Conservation (phyloP, 1,284 basidiomycete genomes). For the Lignosus rhinocerotis region DNA sequence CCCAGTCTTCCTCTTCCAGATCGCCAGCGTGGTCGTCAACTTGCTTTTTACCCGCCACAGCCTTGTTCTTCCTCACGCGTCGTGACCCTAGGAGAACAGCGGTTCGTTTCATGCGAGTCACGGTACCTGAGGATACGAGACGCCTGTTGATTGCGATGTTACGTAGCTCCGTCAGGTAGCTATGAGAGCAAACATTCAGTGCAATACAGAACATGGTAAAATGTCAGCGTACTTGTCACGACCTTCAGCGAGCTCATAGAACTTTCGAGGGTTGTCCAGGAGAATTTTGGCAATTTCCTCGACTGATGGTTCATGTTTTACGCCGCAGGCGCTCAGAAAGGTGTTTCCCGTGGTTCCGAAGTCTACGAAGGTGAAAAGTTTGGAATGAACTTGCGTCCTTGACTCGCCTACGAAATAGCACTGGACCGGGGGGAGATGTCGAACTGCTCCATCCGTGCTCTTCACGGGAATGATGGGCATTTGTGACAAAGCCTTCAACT, state of each 20-base stretch:
- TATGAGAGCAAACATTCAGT: constrained; percentile 30
- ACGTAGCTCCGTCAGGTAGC: constrained; percentile 82
- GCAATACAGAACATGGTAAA: neutral
- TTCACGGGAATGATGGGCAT: constrained; percentile 57
- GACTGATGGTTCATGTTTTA: constrained; percentile 85
- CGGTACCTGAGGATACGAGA: constrained; percentile 56
- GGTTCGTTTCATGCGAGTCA: constrained; percentile 66
- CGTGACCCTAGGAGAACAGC: constrained; percentile 77
- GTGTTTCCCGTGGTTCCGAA: constrained; percentile 83
- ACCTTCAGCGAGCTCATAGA: constrained; percentile 69
- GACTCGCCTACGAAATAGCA: constrained; percentile 66
- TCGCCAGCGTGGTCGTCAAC: constrained; percentile 32
- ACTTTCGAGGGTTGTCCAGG: constrained; percentile 64
- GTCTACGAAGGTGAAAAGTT: constrained; percentile 86
- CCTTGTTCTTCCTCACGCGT: constrained; percentile 44
- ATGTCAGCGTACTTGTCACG: constrained; percentile 52
- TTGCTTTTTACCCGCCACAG: constrained; percentile 32
- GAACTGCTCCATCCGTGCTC: constrained; percentile 35
- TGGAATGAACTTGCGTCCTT: constrained; percentile 64
- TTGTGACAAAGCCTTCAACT: constrained; percentile 51
- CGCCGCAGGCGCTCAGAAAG: constrained; percentile 88
- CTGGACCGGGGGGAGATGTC: constrained; percentile 59
- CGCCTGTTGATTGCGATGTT: constrained; percentile 81
- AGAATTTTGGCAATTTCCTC: constrained; percentile 74
- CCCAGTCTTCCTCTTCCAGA: constrained; percentile 65